Evolutionary conservation across 306 rosid species (phyloP).

Genomic region (Betula pendula): DNA sequence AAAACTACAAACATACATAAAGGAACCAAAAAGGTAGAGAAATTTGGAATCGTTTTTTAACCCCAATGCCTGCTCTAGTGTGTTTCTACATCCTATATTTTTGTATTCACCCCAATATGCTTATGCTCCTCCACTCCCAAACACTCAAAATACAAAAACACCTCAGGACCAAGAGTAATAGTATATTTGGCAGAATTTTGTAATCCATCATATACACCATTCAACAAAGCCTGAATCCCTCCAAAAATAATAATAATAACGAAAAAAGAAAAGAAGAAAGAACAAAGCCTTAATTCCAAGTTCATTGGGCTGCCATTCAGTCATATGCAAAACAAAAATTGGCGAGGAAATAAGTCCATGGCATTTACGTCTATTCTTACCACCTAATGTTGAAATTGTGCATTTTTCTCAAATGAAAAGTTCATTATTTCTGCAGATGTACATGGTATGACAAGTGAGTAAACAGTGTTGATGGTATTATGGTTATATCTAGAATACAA

Average conservation of each 20-base stretch:
- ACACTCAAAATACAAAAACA: background rate
- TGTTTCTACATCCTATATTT: background rate
- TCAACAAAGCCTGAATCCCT: background rate
- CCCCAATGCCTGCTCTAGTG: background rate
- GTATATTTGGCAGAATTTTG: background rate
- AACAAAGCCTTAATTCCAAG: background rate
- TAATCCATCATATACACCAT: background rate
- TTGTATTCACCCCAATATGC: background rate
- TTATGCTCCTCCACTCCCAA: background rate
- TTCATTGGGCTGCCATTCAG: background rate
- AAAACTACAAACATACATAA: background rate
- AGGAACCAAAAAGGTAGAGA: background rate
- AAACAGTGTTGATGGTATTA: background rate
- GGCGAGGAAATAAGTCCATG: background rate
- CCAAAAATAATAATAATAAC: no score
- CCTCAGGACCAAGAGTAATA: background rate
- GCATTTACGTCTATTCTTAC: background rate
- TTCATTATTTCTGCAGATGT: background rate
- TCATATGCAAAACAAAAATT: background rate
- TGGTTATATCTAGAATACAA: background rate
- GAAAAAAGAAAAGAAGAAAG: no score
- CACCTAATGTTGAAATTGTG: background rate
- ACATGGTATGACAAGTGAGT: background rate
- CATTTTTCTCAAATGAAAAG: background rate
- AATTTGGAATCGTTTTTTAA: background rate